Evolutionary conservation across 306 rosid genomes (phyloP).

Genomic region (Heteromeles arbutifolia): DNA sequence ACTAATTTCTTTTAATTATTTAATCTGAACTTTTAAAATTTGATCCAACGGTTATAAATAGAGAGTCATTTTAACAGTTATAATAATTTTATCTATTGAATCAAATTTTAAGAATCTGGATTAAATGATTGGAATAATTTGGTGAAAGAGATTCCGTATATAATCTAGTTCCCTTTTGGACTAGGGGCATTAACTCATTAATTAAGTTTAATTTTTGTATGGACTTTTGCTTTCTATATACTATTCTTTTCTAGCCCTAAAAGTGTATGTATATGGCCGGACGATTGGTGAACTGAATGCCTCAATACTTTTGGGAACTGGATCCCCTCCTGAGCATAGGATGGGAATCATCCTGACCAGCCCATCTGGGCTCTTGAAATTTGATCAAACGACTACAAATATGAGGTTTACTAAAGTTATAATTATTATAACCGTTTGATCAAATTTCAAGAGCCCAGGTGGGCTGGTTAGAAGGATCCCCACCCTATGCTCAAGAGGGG

Average conservation of each 20-base stretch:
- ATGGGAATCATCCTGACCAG: too few relatives aligned
- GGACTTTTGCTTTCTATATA: not conserved
- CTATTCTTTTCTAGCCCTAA: not conserved
- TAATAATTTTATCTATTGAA: rapidly evolving
- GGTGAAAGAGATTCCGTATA: too few relatives aligned
- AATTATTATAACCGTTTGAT: too few relatives aligned
- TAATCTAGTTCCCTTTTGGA: not conserved
- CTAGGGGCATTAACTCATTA: not conserved
- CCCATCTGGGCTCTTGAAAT: too few relatives aligned
- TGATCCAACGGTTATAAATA: rapidly evolving
- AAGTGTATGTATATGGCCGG: not conserved
- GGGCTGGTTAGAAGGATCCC: too few relatives aligned
- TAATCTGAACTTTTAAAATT: rapidly evolving
- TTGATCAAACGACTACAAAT: too few relatives aligned
- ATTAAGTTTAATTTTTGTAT: not conserved
- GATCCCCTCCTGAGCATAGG: too few relatives aligned
- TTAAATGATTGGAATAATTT: too few relatives aligned
- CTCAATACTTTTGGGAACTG: not conserved
- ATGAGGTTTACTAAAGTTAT: too few relatives aligned
- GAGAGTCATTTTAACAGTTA: rapidly evolving
- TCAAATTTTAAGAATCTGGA: too few relatives aligned
- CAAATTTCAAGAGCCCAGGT: too few relatives aligned
- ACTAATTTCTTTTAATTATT: rapidly evolving
- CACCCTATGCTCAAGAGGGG: too few relatives aligned
- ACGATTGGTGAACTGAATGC: not conserved